phyloP scores from a whole-genome alignment of 441 rosid genomes.

The Gossypium davidsonii region DNA sequence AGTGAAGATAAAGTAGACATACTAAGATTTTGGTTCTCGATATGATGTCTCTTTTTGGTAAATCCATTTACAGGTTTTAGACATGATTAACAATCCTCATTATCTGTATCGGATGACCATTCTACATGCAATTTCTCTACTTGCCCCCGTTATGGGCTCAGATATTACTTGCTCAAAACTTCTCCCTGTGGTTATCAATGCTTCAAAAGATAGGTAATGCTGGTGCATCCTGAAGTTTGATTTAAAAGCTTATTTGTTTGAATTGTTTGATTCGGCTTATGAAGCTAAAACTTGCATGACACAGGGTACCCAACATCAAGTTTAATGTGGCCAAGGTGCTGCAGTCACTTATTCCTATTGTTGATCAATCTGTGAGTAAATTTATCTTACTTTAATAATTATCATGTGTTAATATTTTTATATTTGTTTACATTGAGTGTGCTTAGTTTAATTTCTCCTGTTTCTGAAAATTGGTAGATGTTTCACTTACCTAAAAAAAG shows the following conservation, averaged over 20 bases:
- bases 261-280: neutral
- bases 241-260: constrained; percentile 1
- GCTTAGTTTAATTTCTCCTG: neutral
- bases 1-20: neutral
- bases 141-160: constrained; percentile 89
- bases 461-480: too few species aligned
- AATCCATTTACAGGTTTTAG: constrained; percentile 53
- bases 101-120: constrained; percentile 89
- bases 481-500: too few species aligned
- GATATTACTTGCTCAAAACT: constrained; percentile 83
- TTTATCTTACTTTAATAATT: neutral
- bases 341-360: constrained; percentile 82
- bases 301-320: constrained; percentile 93
- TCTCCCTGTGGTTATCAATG: constrained; percentile 68
- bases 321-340: constrained; percentile 92
- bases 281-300: constrained; percentile 18
- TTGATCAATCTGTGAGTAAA: constrained; percentile 78
- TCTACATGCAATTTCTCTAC: constrained; percentile 73
- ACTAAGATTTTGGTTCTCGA: neutral
- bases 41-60: neutral
- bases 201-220: constrained; percentile 78
- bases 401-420: neutral
- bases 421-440: neutral
- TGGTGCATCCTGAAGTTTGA: constrained; percentile 5
- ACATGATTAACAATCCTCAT: constrained; percentile 78